phyloP scores from a whole-genome alignment of 2,329 filamentous ascomycete species.

The Epichloe coenophiala region DNA sequence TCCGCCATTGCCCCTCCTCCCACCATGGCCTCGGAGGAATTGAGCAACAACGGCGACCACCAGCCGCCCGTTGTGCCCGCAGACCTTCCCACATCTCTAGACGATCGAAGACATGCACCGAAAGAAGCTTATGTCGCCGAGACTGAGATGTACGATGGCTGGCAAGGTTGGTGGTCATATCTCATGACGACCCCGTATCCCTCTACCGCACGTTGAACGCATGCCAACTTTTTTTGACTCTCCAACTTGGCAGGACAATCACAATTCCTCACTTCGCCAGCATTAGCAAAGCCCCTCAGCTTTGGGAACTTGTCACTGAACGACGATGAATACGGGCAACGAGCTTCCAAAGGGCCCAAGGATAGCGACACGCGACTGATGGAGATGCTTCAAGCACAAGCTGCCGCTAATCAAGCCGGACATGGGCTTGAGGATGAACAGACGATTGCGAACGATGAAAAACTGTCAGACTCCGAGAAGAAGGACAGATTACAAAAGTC shows the following conservation, averaged over 20 bases:
- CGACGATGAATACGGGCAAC: slow-evolving; percentile 61
- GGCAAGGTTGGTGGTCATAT: slow-evolving; percentile 56
- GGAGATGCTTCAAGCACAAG: slow-evolving; percentile 91
- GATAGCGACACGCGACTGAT: slow-evolving; percentile 82
- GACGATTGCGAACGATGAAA: slow-evolving; percentile 60
- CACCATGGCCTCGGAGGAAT: slow-evolving; percentile 47
- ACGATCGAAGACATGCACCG: slow-evolving; percentile 65
- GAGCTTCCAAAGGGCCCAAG: slow-evolving; percentile 35
- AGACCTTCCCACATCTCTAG: slow-evolving; percentile 81
- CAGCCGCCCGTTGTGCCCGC: slow-evolving; percentile 50
- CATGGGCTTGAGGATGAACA: slow-evolving; percentile 67
- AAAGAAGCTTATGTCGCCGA: slow-evolving; percentile 53
- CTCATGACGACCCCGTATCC: neutral
- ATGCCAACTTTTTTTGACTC: slow-evolving; percentile 7
- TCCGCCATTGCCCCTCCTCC: slow-evolving; percentile 22
- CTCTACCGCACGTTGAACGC: neutral
- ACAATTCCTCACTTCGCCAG: slow-evolving; percentile 80
- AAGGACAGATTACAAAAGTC: slow-evolving; percentile 69
- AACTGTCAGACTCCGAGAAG: slow-evolving; percentile 65
- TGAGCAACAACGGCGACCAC: slow-evolving; percentile 24
- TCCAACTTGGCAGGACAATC: slow-evolving; percentile 58
- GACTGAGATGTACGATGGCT: slow-evolving; percentile 97
- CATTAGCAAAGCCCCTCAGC: slow-evolving; percentile 68
- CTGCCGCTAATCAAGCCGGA: slow-evolving; percentile 65
- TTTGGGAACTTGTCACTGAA: slow-evolving; percentile 75